Evolutionary conservation across 2,329 filamentous ascomycete species (phyloP).

Genomic region (Ceratocystis albifundus): DNA sequence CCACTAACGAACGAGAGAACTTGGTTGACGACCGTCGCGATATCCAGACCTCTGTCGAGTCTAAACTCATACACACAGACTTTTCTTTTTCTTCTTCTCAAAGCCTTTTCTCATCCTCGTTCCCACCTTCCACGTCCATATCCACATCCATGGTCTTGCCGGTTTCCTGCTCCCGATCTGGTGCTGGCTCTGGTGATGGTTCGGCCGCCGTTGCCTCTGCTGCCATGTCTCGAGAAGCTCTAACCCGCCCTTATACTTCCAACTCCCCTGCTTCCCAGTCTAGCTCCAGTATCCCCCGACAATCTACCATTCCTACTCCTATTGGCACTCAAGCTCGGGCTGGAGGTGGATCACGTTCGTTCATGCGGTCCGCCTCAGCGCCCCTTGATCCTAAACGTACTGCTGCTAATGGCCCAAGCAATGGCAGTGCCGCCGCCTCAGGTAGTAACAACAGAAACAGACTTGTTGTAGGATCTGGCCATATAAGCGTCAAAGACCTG

Average conservation of each 20-base stretch:
- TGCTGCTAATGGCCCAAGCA: not conserved
- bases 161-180: not conserved
- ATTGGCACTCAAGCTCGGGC: constrained; percentile 11
- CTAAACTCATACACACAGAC: not conserved
- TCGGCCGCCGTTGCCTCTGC: not conserved
- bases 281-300: constrained; percentile 14
- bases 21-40: not conserved
- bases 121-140: constrained; percentile 5
- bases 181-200: not conserved
- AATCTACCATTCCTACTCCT: constrained; percentile 20
- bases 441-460: not conserved
- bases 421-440: not conserved
- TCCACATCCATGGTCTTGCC: constrained; percentile 11
- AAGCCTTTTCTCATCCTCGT: constrained; percentile 1
- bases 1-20: not conserved
- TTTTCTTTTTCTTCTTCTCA: too few species aligned
- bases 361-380: constrained; percentile 20
- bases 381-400: constrained; percentile 19
- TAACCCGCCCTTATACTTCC: not conserved
- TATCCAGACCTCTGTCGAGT: not conserved
- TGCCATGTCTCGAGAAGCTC: not conserved
- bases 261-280: not conserved
- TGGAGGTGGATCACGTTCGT: not conserved
- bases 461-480: constrained; percentile 11
- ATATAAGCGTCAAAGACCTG: constrained; percentile 62